These are phyloP conservation scores for Entomophthora muscae DNA, from an alignment of 371 early-diverging fungal species.

Conservation along the genomic window DNA sequence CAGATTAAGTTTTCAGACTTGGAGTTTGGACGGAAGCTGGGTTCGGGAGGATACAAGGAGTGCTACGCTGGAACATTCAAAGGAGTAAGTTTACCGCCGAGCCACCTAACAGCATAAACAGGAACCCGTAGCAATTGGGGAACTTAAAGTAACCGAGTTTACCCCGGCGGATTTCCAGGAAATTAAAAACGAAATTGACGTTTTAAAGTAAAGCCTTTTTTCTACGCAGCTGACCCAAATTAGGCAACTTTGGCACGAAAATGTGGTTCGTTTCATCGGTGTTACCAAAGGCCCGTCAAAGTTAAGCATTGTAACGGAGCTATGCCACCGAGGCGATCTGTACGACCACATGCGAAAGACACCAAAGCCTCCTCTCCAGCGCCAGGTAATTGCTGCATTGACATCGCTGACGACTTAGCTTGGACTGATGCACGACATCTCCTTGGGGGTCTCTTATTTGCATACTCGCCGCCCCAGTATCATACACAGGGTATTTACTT, in stretches of 20 bases:
- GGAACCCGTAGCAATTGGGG: slow-evolving; percentile 55
- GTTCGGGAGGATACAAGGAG: slow-evolving; percentile 68
- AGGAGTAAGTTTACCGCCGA: slow-evolving; percentile 21
- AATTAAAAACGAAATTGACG: slow-evolving; percentile 56
- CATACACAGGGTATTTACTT: too few relatives aligned
- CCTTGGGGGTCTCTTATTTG: slow-evolving; percentile 39
- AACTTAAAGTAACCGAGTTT: slow-evolving; percentile 42
- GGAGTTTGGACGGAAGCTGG: slow-evolving; percentile 36
- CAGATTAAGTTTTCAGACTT: slow-evolving; percentile 12
- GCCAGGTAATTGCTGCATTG: slow-evolving; percentile 19
- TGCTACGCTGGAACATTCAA: slow-evolving; percentile 44
- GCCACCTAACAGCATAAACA: slow-evolving; percentile 8
- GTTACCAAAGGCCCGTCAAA: slow-evolving; percentile 45
- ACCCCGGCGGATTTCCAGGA: slow-evolving; percentile 46
- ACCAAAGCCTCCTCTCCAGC: slow-evolving; percentile 40
- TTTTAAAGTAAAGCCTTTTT: slow-evolving; percentile 34
- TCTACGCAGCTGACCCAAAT: neutral
- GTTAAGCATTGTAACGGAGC: slow-evolving; percentile 53
- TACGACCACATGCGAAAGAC: slow-evolving; percentile 51
- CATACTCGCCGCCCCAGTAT: slow-evolving; percentile 31
- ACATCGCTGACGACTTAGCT: slow-evolving; percentile 16
- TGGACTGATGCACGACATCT: slow-evolving; percentile 70
- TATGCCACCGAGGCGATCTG: slow-evolving; percentile 54
- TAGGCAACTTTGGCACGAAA: slow-evolving; percentile 56
- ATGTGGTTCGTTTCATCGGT: slow-evolving; percentile 55